Conservation (phyloP, 352 stramenopile species). For the Phytophthora foliorum region DNA sequence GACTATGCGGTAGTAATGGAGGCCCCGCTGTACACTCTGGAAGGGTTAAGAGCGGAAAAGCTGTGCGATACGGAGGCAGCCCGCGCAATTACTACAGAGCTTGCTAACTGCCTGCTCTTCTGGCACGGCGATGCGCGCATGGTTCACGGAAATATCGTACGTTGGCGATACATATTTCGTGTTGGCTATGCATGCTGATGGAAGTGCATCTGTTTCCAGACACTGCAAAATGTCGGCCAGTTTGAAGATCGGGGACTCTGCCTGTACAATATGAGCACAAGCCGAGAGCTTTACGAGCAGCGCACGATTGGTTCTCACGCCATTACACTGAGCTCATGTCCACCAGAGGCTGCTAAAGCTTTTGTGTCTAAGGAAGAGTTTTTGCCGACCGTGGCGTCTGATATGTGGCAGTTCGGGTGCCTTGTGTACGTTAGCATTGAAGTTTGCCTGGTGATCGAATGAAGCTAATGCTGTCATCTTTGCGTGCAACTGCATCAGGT, state of each 20-base stretch:
- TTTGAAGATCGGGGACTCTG: constrained; percentile 53
- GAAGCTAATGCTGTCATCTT: neutral
- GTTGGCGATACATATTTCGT: neutral
- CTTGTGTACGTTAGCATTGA: constrained; percentile 54
- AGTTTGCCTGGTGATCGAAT: neutral
- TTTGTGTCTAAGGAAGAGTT: constrained; percentile 58
- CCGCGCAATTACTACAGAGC: constrained; percentile 46
- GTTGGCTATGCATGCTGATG: neutral
- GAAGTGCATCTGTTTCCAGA: constrained; percentile 31
- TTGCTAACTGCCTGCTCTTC: constrained; percentile 63
- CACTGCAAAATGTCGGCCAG: constrained; percentile 52
- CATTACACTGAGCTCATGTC: constrained; percentile 41
- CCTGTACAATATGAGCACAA: constrained; percentile 56
- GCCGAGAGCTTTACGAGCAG: constrained; percentile 48
- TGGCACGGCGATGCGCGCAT: constrained; percentile 66
- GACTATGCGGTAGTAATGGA: constrained; percentile 66
- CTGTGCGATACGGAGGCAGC: constrained; percentile 41
- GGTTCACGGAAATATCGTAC: constrained; percentile 76
- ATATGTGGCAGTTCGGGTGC: constrained; percentile 85
- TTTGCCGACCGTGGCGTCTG: constrained; percentile 51
- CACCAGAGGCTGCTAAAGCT: constrained; percentile 61
- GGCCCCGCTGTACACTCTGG: constrained; percentile 63
- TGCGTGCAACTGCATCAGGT: constrained; percentile 40
- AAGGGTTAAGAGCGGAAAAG: constrained; percentile 44
- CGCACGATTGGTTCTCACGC: constrained; percentile 35